Evolutionary conservation across 2,329 filamentous ascomycete genomes (phyloP).

Genomic region (Balansia obtecta): DNA sequence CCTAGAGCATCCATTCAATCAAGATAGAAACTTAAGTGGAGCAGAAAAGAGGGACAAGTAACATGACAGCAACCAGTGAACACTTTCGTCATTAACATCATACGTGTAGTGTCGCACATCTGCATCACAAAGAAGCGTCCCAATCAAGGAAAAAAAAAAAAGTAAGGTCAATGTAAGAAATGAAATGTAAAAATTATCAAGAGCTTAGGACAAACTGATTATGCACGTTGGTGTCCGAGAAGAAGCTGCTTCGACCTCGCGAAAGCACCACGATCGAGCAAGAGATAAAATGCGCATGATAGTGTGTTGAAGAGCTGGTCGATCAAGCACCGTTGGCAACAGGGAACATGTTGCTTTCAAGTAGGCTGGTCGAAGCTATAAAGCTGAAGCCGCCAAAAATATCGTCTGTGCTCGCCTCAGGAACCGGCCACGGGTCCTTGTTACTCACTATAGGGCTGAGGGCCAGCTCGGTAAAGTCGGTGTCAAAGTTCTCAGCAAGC

Average conservation of each 20-base stretch:
- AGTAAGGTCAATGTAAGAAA: too few species aligned
- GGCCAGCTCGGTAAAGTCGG: constrained; percentile 80
- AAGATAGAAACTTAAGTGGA: neutral
- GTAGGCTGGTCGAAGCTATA: constrained; percentile 44
- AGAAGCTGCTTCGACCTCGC: neutral
- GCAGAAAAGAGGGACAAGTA: neutral
- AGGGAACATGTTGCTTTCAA: constrained; percentile 35
- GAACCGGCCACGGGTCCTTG: constrained; percentile 28
- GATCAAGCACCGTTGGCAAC: constrained; percentile 7
- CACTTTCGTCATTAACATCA: too few species aligned
- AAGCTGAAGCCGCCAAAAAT: constrained; percentile 54
- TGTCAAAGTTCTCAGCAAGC: constrained; percentile 88
- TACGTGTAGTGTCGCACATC: too few species aligned
- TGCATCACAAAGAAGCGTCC: too few species aligned
- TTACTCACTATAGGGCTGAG: constrained; percentile 57
- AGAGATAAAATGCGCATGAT: neutral
- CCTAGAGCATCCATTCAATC: neutral
- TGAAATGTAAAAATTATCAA: too few species aligned
- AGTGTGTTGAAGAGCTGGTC: neutral
- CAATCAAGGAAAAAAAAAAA: too few species aligned
- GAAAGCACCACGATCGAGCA: neutral
- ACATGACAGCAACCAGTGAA: neutral
- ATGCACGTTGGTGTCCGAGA: too few species aligned
- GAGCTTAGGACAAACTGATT: too few species aligned
- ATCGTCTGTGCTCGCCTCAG: constrained; percentile 34